Percentiles rank a stretch among this genome's conserved stretches.
phyloP scores from a whole-genome alignment of 2,329 filamentous ascomycete species.

The Alternaria angustiovoidea region DNA sequence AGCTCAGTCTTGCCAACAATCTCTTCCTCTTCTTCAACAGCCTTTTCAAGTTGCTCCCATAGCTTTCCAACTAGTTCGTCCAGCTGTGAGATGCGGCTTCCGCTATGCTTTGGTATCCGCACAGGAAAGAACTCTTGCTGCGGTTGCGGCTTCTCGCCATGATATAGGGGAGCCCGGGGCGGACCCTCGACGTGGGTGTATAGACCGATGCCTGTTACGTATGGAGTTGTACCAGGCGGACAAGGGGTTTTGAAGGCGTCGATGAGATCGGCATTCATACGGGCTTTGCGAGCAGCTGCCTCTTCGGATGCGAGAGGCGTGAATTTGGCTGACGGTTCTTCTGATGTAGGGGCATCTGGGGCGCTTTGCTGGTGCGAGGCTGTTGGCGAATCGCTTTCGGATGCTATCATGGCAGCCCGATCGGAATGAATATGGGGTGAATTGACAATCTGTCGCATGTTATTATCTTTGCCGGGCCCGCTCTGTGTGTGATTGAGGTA shows the following conservation, averaged over 20 bases:
- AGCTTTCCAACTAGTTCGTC: neutral
- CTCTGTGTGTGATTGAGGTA: neutral
- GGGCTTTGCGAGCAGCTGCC: constrained; percentile 15
- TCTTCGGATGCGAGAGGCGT: constrained; percentile 20
- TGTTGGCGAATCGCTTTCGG: neutral
- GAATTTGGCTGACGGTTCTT: neutral
- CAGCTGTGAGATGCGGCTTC: neutral
- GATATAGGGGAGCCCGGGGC: neutral
- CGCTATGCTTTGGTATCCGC: neutral
- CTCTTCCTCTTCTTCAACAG: constrained; percentile 4
- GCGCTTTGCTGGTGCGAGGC: neutral
- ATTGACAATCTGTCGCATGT: neutral
- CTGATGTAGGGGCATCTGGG: neutral
- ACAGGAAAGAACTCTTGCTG: constrained; percentile 11
- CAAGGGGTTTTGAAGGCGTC: constrained; percentile 13
- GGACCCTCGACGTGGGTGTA: constrained; percentile 36
- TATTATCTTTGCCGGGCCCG: neutral
- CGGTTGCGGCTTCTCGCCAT: neutral
- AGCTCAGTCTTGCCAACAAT: neutral
- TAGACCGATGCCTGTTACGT: constrained; percentile 33
- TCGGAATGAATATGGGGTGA: neutral
- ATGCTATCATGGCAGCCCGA: neutral
- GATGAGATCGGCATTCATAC: constrained; percentile 35
- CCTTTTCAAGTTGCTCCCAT: neutral
- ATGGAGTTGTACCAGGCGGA: constrained; percentile 5